Percentiles rank a stretch among this genome's conserved stretches.
Conservation (phyloP, 2,329 filamentous ascomycete genomes). For the Penicillium griseofulvum region DNA sequence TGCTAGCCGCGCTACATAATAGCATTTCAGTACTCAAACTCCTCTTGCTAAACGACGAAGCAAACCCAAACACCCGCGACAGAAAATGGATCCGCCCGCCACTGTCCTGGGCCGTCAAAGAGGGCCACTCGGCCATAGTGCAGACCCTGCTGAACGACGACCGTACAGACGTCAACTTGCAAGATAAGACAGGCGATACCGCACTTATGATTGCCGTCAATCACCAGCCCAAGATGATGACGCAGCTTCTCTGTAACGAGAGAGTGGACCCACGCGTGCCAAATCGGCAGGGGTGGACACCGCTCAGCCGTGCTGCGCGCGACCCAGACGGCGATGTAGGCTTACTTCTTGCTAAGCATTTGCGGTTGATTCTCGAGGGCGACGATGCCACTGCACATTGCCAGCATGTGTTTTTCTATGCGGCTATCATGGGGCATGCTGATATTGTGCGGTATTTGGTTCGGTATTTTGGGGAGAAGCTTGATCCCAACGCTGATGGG, state of each 20-base stretch:
- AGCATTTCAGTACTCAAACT: constrained; percentile 7
- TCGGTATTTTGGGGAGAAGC: constrained; percentile 13
- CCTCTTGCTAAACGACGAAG: constrained; percentile 11
- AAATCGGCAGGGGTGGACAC: constrained; percentile 18
- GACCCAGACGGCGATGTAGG: constrained; percentile 6
- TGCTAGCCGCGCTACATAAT: constrained; percentile 20
- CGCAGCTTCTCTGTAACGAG: constrained; percentile 10
- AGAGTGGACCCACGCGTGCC: constrained; percentile 15
- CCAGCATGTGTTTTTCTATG: constrained; percentile 24
- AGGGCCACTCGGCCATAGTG: constrained; percentile 10
- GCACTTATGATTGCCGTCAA: constrained; percentile 17
- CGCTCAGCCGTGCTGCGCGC: constrained; percentile 12
- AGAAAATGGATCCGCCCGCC: constrained; percentile 19
- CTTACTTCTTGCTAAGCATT: constrained; percentile 18
- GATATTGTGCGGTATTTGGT: constrained; percentile 21
- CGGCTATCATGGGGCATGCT: constrained; percentile 18
- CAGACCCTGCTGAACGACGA: constrained; percentile 15
- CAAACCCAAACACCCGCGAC: constrained; percentile 20
- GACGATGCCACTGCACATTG: constrained; percentile 11
- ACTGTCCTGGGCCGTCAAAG: constrained; percentile 20
- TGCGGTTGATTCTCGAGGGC: constrained; percentile 18
- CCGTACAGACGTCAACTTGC: constrained; percentile 19
- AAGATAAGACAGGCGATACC: constrained; percentile 20
- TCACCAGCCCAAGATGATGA: constrained; percentile 7
- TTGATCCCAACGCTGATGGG: constrained; percentile 19